A percentile compares a stretch with the other conserved stretches of the same genome.
These are phyloP conservation scores for Penicillium malachiteum DNA, from an alignment of 495 filamentous ascomycete genomes.

Conservation along the genomic window DNA sequence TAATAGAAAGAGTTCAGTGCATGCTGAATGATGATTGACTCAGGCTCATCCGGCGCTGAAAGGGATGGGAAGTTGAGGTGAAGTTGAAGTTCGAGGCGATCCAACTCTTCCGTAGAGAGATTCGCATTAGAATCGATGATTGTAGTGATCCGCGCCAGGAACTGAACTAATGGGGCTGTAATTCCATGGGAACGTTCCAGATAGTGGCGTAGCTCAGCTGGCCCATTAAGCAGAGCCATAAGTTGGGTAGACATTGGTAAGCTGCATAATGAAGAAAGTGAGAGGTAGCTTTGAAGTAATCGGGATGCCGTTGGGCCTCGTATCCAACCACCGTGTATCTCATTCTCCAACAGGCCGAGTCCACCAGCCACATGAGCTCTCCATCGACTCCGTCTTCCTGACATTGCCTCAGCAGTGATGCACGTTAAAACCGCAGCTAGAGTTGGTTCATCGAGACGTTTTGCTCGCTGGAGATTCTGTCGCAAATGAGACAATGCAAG, in stretches of 20 bases:
- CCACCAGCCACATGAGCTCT: conserved; percentile 27
- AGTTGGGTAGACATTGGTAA: conserved; percentile 20
- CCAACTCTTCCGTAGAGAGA: conserved; percentile 13
- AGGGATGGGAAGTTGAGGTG: conserved; percentile 23
- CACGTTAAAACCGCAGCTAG: conserved; percentile 24
- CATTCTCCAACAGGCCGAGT: conserved; percentile 24
- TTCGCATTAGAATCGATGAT: conserved; percentile 9
- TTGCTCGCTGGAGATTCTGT: conserved; percentile 15
- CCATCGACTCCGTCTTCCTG: conserved; percentile 27
- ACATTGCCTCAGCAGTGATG: conserved; percentile 30
- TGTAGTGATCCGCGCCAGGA: conserved; percentile 19
- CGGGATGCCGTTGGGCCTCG: conserved; percentile 18
- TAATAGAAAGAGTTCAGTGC: conserved; percentile 31
- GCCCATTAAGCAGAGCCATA: conserved; percentile 19
- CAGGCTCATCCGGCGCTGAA: conserved; percentile 7
- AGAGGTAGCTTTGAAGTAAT: conserved; percentile 26
- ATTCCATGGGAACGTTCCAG: conserved; percentile 27
- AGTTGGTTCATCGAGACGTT: conserved; percentile 19
- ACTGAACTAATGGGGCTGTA: conserved; percentile 19
- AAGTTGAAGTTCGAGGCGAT: conserved; percentile 22
- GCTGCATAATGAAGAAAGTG: conserved; percentile 28
- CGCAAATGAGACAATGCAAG: conserved; percentile 24
- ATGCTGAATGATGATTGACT: conserved; percentile 22
- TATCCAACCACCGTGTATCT: conserved; percentile 21
- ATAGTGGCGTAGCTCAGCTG: conserved; percentile 19